phyloP scores from a whole-genome alignment of 192 early-diverging fungal genomes.

The Backusella tuberculispora region DNA sequence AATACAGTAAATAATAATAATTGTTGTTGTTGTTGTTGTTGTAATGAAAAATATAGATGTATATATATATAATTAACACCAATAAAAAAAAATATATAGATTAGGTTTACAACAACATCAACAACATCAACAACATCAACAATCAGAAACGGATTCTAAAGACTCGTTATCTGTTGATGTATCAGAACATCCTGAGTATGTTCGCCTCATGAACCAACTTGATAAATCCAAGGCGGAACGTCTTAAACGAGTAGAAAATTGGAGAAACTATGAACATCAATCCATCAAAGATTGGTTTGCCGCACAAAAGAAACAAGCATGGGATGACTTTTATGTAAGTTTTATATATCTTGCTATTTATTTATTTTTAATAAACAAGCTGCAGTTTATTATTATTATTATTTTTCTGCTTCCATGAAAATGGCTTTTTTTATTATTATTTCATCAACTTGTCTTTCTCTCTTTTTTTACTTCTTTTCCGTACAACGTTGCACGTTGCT shows the following conservation, averaged over 20 bases:
- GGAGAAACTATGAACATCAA: constrained; percentile 22
- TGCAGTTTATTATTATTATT: neutral
- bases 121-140: neutral
- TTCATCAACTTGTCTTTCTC: neutral
- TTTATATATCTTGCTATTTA: neutral
- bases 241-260: neutral
- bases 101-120: neutral
- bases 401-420: neutral
- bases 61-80: neutral
- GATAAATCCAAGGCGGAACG: constrained; percentile 13
- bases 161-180: neutral
- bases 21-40: neutral
- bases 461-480: neutral
- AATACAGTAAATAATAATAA: neutral
- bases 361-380: neutral
- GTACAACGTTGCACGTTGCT: constrained; percentile 14
- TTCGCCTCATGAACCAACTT: constrained; percentile 17
- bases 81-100: neutral
- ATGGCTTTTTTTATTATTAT: neutral
- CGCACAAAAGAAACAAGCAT: constrained; percentile 25
- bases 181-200: constrained; percentile 21
- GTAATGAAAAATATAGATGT: neutral
- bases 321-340: constrained; percentile 28
- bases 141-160: neutral
- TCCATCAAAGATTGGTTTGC: constrained; percentile 19